Evolutionary conservation across 23 red algal genomes (phyloP).

Genomic region (Gracilariopsis chorda): DNA sequence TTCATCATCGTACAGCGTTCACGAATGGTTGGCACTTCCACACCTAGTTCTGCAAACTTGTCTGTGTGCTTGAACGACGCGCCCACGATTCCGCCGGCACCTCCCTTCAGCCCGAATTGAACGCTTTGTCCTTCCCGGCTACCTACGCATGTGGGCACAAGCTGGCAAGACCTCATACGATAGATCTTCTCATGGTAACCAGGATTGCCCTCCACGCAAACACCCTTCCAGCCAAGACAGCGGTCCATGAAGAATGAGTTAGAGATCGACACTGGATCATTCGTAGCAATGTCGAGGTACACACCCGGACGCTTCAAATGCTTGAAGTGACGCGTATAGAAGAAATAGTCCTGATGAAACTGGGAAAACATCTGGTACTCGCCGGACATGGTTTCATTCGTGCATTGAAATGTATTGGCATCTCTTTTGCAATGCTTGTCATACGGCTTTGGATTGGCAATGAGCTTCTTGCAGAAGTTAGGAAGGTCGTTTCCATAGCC

Average conservation of each 20-base stretch:
- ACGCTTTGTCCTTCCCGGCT: slow-evolving; percentile 33
- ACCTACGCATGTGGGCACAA: slow-evolving; percentile 63
- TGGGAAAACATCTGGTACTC: slow-evolving; percentile 66
- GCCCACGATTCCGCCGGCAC: slow-evolving; percentile 49
- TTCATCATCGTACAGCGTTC: slow-evolving; percentile 57
- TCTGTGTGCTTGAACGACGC: slow-evolving; percentile 52
- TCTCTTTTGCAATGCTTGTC: slow-evolving; percentile 5
- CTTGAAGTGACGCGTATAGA: slow-evolving; percentile 61
- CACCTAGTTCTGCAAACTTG: slow-evolving; percentile 10
- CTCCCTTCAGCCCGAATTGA: slow-evolving; percentile 28
- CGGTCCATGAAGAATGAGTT: slow-evolving; percentile 68
- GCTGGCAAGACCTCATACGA: slow-evolving; percentile 42
- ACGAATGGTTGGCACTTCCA: background rate
- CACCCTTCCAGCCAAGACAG: slow-evolving; percentile 61
- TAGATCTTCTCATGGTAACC: slow-evolving; percentile 45
- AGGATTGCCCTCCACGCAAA: slow-evolving; percentile 66
- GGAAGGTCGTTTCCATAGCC: background rate
- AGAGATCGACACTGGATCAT: slow-evolving; percentile 51
- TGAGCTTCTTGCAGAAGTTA: slow-evolving; percentile 30
- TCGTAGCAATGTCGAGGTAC: slow-evolving; percentile 64
- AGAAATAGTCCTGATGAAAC: slow-evolving; percentile 67
- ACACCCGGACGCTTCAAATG: slow-evolving; percentile 44
- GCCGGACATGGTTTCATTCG: background rate
- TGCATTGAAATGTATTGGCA: slow-evolving; percentile 9
- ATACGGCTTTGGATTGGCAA: slow-evolving; percentile 22